Evolutionary conservation across 164 flowering plant species (phyloP), one percentile per base, ranked within the genome.

Genomic region (Annona squamosa): DNA sequence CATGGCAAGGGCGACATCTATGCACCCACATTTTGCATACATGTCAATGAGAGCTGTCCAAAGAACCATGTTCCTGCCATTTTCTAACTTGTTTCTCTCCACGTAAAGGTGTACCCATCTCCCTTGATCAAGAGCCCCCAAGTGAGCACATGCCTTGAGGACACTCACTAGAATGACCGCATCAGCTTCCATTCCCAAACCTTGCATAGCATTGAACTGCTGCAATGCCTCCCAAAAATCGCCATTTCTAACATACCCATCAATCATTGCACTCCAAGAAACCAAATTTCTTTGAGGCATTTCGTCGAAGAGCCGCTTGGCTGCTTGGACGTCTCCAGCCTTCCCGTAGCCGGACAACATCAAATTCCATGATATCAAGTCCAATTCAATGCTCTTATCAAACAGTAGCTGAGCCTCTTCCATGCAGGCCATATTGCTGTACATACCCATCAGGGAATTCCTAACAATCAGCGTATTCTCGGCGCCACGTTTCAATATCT

Each of bases 11-110:
- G 92, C 92, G 45, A 16, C 47, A 48, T 79, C 71, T 2, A 89
- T 79, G 65, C 78, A 77, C 4, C 93, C 93, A 81, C 92, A 91
- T 82, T 88, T 88, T 1, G 90, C 83, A 77, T 89, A 91, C 96
- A 88, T 91, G 73, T 91, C 89, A n/a, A 91, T 75, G 77, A 89
- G 72, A 5, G 89, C 80, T 0, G 97, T 91, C 4, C 77, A 85
- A n/a, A 68, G 48, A 19, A 41, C 6, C 4, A 4, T 19, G 86
- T 82, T 77, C 72, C 83, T 65, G 85, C 90, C 79, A 85, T 48
- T 76, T 86, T 74, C 52, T 46, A 77, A 4, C 45, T 73, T 76
- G 48, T 86, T 75, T 80, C 89, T 91, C 57, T 77, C 65, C 17
- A 88, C 71, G 68, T 83, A 86, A 69, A 87, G 88, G 48, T 91